Conservation (phyloP, 2,329 filamentous ascomycete genomes). For the Stachybotrys chlorohalonatus region DNA sequence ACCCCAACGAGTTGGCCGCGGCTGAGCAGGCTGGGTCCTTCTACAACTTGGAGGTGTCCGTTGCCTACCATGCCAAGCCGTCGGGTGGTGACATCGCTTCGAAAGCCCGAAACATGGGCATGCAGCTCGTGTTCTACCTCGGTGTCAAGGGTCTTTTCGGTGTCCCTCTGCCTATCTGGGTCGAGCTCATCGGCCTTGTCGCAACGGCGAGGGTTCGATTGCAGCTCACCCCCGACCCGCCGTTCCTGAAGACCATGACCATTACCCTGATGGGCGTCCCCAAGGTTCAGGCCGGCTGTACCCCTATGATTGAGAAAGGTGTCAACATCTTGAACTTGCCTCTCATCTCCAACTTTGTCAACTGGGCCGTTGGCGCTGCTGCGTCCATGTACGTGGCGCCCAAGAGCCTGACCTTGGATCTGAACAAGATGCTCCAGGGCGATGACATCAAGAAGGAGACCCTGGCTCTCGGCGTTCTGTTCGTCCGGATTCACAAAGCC, state of each 20-base stretch:
- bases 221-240: slow-evolving; percentile 81
- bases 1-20: slow-evolving; percentile 78
- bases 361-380: slow-evolving; percentile 83
- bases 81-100: slow-evolving; percentile 60
- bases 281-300: slow-evolving; percentile 80
- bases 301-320: slow-evolving; percentile 84
- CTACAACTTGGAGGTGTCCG: slow-evolving; percentile 84
- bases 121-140: slow-evolving; percentile 91
- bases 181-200: slow-evolving; percentile 84
- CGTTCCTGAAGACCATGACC: slow-evolving; percentile 84
- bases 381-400: slow-evolving; percentile 89
- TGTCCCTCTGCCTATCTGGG: slow-evolving; percentile 77
- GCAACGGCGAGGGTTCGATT: slow-evolving; percentile 77
- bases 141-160: slow-evolving; percentile 85
- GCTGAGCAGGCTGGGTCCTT: slow-evolving; percentile 86
- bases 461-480: slow-evolving; percentile 78
- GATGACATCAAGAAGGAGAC: slow-evolving; percentile 90
- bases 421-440: slow-evolving; percentile 82
- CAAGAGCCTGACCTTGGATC: slow-evolving; percentile 86
- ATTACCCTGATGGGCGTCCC: slow-evolving; percentile 93
- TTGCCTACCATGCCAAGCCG: slow-evolving; percentile 85
- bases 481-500: slow-evolving; percentile 85
- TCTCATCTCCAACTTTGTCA: slow-evolving; percentile 92
- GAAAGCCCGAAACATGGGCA: slow-evolving; percentile 91
- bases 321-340: slow-evolving; percentile 89